Base-by-base conservation (phyloP, 2,329 filamentous ascomycete species). In the Monilinia aucupariae region DNA sequence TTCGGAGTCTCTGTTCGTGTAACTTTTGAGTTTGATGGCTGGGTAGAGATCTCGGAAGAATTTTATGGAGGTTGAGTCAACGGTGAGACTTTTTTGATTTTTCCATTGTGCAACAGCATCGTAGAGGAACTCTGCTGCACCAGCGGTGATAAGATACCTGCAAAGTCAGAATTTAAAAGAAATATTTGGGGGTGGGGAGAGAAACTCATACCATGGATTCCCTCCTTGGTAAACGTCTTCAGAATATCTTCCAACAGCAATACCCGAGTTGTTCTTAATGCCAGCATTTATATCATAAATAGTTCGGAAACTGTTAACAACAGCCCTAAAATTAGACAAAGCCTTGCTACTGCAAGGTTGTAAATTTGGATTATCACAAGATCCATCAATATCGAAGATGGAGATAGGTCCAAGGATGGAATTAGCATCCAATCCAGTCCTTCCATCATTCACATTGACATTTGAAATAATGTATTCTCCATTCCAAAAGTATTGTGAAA, bases 71-170 rank as follows among this genome's bases (percentile, higher is more conserved):
- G 80, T 81, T 0, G 77, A 75, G 12, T 85, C 87, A 50, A 93
- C 82, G 1, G 79, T 80, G 68, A 94, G 79, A 13, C 79, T 85
- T 1, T 85, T 85, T 17, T 80, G 75, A 32, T 78, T 75, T 68
- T 85, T 79, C 88, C 88, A 93, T 66, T 89, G 85, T 64, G 87
- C 86, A 1, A 91, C 72, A 0, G 90, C 87, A 68, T 89, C 86
- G 74, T 92, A 93, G 9, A 94, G 82, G 72, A 90, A 87, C 75
- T 94, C 90, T 3, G 90, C 90, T 0, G 89, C 89, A 1, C 87
- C 89, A 32, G 90, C 80, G 0, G 88, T 92, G 69, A 82, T 82
- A 10, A 92, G 80, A 69, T 91, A 89, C 69, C 69, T 70, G 8
- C 15, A 50, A 45, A 55, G 55, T 61, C 41, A 58, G 59, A 15